phyloP scores from a whole-genome alignment of 1,139 yeast species.

The Blastobotrys indianensis region DNA sequence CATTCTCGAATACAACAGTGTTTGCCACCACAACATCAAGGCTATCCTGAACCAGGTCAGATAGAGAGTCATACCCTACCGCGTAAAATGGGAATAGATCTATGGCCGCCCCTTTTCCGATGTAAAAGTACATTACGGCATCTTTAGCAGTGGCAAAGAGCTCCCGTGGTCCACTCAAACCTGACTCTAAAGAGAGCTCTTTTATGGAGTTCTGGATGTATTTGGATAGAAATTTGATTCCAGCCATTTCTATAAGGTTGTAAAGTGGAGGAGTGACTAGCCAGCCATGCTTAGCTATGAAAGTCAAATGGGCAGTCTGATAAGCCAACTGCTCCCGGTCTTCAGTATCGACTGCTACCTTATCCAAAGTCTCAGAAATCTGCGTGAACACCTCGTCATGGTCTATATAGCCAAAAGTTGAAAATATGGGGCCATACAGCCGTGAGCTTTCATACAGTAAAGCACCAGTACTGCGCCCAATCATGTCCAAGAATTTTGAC shows the following conservation, averaged over 20 bases:
- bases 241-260: constrained; percentile 9
- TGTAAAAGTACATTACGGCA: constrained; percentile 42
- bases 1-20: constrained; percentile 13
- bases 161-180: constrained; percentile 3
- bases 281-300: constrained; percentile 5
- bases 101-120: constrained; percentile 29
- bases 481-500: constrained; percentile 1
- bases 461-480: constrained; percentile 1
- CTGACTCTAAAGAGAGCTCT: neutral
- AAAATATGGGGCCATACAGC: neutral
- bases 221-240: neutral
- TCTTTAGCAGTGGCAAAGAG: constrained; percentile 33
- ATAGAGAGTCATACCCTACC: constrained; percentile 32
- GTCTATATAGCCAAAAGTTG: neutral
- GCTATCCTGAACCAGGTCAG: constrained; percentile 32
- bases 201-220: constrained; percentile 5
- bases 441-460: constrained; percentile 2
- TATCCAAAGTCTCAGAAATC: neutral
- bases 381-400: neutral
- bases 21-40: constrained; percentile 15
- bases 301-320: constrained; percentile 1
- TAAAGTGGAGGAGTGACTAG: constrained; percentile 7
- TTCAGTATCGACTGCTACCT: neutral
- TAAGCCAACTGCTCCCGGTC: neutral
- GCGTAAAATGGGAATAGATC: constrained; percentile 36